Conservation (phyloP, 257 asterid species). For the Gynochthodes officinalis region DNA sequence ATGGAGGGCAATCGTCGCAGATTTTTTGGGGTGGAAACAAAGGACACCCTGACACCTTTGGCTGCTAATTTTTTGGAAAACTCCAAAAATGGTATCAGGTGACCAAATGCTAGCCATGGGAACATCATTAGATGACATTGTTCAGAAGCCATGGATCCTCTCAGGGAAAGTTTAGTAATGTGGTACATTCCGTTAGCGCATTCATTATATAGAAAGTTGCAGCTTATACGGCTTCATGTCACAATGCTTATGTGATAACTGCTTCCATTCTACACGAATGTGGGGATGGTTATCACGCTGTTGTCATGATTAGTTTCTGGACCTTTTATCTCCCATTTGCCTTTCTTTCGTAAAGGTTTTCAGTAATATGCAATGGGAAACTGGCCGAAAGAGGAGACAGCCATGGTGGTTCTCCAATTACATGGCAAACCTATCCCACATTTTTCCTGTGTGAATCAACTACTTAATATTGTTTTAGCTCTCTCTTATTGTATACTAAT, state of each 20-base stretch:
- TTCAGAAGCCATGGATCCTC: conserved; percentile 26
- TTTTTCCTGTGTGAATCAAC: neutral
- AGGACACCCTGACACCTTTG: conserved; percentile 31
- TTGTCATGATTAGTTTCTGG: neutral
- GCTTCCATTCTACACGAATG: too few relatives aligned
- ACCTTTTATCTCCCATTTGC: neutral
- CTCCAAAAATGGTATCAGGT: conserved; percentile 41
- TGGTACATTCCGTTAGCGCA: neutral
- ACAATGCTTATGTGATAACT: conserved; percentile 13
- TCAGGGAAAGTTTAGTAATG: neutral
- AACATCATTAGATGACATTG: conserved; percentile 36
- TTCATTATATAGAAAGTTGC: conserved; percentile 18
- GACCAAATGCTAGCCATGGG: conserved; percentile 54
- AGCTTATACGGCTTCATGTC: neutral
- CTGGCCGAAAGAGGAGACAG: neutral
- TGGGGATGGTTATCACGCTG: conserved; percentile 1
- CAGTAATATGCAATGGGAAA: too few relatives aligned
- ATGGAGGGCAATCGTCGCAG: conserved; percentile 35
- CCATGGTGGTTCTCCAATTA: neutral
- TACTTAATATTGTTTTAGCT: neutral
- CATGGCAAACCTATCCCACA: neutral
- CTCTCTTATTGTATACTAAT: too few relatives aligned
- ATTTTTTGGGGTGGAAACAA: conserved; percentile 43
- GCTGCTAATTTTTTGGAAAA: conserved; percentile 31
- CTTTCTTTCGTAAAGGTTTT: too few relatives aligned